Conservation (phyloP, 1,139 yeast genomes). For the Arxiozyma slooffiae region DNA sequence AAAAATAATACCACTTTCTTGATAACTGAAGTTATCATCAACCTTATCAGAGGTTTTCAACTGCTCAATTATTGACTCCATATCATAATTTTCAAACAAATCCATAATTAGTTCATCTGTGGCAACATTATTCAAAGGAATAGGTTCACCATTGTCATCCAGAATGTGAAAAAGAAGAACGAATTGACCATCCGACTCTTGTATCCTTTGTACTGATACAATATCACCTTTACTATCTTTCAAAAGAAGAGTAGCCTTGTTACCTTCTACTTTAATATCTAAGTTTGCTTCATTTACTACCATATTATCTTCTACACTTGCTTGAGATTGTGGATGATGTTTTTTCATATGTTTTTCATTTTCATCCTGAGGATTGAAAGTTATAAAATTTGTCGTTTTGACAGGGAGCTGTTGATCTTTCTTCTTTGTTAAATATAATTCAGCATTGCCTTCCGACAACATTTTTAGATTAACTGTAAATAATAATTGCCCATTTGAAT, state of each 20-base stretch:
- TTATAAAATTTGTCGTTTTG: not conserved
- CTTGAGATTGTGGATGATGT: not conserved
- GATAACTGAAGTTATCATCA: too few relatives aligned
- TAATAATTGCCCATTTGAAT: conserved; percentile 12
- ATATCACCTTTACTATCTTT: not conserved
- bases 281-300: not conserved
- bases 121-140: not conserved
- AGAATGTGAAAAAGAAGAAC: not conserved
- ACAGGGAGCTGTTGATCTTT: not conserved
- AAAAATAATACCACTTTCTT: not conserved
- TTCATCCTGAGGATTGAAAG: not conserved
- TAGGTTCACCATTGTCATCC: conserved; percentile 1
- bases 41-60: not conserved
- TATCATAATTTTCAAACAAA: not conserved
- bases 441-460: not conserved
- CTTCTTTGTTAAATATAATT: not conserved
- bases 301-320: not conserved
- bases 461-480: not conserved
- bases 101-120: not conserved
- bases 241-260: not conserved
- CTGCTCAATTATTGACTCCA: not conserved
- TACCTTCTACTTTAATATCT: not conserved
- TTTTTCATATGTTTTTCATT: not conserved
- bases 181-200: not conserved
- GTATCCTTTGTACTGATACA: not conserved